A percentile compares a stretch with the other conserved stretches of the same genome.
Conservation (phyloP, 306 rosid species). For the Cotoneaster glaucophyllus region DNA sequence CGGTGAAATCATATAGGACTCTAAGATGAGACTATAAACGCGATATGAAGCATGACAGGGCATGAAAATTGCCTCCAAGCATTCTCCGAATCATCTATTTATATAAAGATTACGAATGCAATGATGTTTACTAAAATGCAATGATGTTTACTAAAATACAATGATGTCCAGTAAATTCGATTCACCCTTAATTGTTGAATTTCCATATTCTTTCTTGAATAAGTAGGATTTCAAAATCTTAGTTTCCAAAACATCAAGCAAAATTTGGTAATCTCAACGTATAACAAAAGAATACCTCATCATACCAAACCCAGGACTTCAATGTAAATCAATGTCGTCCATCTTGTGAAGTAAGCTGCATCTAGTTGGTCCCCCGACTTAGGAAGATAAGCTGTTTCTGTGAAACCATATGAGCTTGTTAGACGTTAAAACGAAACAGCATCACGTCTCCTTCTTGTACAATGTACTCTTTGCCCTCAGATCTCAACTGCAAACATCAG, state of each 20-base stretch:
- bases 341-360: background rate
- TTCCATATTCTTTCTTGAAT: background rate
- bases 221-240: background rate
- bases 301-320: background rate
- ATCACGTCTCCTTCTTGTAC: conserved; percentile 95
- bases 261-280: conserved; percentile 2
- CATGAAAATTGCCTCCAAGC: background rate
- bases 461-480: conserved; percentile 90
- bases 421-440: conserved; percentile 93
- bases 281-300: conserved; percentile 22
- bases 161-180: background rate
- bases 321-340: background rate
- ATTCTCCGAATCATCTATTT: background rate
- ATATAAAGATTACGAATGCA: background rate
- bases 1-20: background rate
- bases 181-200: background rate
- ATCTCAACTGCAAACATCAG: conserved; percentile 67
- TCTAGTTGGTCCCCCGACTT: conserved; percentile 6
- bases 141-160: background rate
- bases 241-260: conserved; percentile 8
- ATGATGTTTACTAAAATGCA: background rate
- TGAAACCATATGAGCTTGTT: conserved; percentile 1
- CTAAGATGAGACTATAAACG: background rate
- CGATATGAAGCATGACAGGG: background rate
- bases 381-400: background rate